Evolutionary conservation across 1,284 basidiomycete species (phyloP).

Genomic region (Ustilago xerochloae): DNA sequence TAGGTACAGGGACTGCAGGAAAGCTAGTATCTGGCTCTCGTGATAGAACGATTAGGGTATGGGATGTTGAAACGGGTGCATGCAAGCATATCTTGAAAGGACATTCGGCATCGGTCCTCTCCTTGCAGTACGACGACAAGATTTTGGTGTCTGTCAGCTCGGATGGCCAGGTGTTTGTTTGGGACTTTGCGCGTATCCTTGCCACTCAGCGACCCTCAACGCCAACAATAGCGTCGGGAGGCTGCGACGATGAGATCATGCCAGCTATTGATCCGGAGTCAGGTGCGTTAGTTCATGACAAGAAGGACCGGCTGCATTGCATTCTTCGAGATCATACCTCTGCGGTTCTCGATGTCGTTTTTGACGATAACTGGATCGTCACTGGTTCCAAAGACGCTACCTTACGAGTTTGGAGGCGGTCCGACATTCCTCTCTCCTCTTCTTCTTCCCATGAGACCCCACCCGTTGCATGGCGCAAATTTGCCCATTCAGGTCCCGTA

Average conservation of each 20-base stretch:
- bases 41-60: constrained; percentile 54
- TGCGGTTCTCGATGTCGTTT: constrained; percentile 47
- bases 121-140: constrained; percentile 55
- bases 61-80: constrained; percentile 50
- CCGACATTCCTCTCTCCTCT: constrained; percentile 10
- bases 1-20: constrained; percentile 42
- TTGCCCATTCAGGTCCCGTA: constrained; percentile 41
- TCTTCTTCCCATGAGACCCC: neutral
- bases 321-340: constrained; percentile 41
- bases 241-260: neutral
- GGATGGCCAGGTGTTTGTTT: constrained; percentile 50
- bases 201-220: neutral
- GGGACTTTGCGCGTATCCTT: constrained; percentile 50
- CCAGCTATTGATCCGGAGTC: constrained; percentile 6
- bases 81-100: constrained; percentile 52
- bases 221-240: neutral
- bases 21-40: constrained; percentile 54
- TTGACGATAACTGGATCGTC: constrained; percentile 51
- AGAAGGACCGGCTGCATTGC: constrained; percentile 19
- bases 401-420: constrained; percentile 53
- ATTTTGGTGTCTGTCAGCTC: constrained; percentile 56
- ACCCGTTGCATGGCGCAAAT: constrained; percentile 18
- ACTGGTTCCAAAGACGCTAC: constrained; percentile 54
- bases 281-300: constrained; percentile 20
- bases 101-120: constrained; percentile 53